Percentiles rank a stretch among this genome's conserved stretches.
phyloP scores from a whole-genome alignment of 1,284 basidiomycete species.

The Cryptococcus hybrid region DNA sequence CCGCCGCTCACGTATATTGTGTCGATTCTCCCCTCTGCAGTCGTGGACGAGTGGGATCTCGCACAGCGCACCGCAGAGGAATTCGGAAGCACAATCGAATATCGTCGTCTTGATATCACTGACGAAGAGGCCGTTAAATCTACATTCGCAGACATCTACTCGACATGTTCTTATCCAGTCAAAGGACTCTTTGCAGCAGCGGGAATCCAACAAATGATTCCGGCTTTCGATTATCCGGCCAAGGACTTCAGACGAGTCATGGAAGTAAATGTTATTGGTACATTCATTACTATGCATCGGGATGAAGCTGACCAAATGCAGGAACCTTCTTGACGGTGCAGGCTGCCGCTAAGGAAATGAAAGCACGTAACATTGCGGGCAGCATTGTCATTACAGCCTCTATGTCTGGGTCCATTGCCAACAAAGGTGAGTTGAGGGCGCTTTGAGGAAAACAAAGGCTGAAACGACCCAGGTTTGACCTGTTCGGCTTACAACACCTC shows the following conservation, averaged over 20 bases:
- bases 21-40: conserved; percentile 68
- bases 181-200: conserved; percentile 62
- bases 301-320: too few species aligned
- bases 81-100: conserved; percentile 57
- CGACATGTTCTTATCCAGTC: conserved; percentile 55
- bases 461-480: conserved; percentile 44
- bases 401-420: conserved; percentile 82
- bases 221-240: conserved; percentile 68
- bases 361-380: conserved; percentile 67
- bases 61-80: conserved; percentile 56
- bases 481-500: conserved; percentile 45
- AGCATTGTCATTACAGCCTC: conserved; percentile 81
- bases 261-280: conserved; percentile 62
- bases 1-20: conserved; percentile 74
- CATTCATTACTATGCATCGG: conserved; percentile 54
- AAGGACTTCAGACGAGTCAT: conserved; percentile 70
- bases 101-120: conserved; percentile 63
- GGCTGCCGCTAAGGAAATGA: conserved; percentile 55
- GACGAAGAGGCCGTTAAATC: conserved; percentile 58
- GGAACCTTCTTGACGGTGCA: too few species aligned
- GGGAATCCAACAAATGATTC: conserved; percentile 65
- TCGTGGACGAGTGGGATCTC: conserved; percentile 61
- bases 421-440: conserved; percentile 40
- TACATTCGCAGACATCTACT: conserved; percentile 59
- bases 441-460: too few species aligned